Percentiles rank a stretch among this genome's conserved stretches.
Evolutionary conservation across 345 rosid genomes (phyloP).

Genomic region (Acer campestre): DNA sequence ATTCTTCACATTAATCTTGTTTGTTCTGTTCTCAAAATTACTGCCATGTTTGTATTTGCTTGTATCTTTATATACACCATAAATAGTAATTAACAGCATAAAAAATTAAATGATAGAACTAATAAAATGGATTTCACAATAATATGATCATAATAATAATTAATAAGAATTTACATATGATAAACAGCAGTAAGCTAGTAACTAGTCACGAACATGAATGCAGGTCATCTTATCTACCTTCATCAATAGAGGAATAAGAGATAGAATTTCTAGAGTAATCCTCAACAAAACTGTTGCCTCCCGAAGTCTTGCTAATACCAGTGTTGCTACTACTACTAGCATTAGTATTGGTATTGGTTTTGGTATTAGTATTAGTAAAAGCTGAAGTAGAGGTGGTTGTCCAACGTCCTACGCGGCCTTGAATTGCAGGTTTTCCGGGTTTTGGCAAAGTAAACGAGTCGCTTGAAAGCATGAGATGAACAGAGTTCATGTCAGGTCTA

Average conservation of each 20-base stretch:
- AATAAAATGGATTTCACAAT: constrained; percentile 4
- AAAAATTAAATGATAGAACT: background rate
- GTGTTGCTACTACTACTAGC: constrained; percentile 37
- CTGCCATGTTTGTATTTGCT: too few relatives aligned
- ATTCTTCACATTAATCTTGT: too few relatives aligned
- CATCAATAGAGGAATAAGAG: constrained; percentile 74
- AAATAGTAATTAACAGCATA: background rate
- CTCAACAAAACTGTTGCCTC: constrained; percentile 53
- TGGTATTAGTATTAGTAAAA: constrained; percentile 32
- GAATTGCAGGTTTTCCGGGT: constrained; percentile 81
- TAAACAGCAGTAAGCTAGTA: background rate
- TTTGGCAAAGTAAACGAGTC: constrained; percentile 77
- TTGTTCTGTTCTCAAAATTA: too few relatives aligned
- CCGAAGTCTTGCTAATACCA: constrained; percentile 40
- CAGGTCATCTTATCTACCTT: constrained; percentile 76
- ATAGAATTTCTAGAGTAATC: constrained; percentile 85
- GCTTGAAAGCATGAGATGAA: constrained; percentile 85
- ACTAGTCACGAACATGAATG: background rate
- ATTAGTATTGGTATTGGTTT: constrained; percentile 31
- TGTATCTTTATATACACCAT: too few relatives aligned
- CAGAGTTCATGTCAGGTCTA: constrained; percentile 80
- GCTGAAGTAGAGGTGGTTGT: constrained; percentile 45
- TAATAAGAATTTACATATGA: constrained; percentile 21
- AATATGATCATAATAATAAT: background rate
- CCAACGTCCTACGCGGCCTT: constrained; percentile 58